Percentiles rank a stretch among this genome's conserved stretches.
Evolutionary conservation across 1,139 yeast genomes (phyloP).

Genomic region (Suhomyces wounanorum): DNA sequence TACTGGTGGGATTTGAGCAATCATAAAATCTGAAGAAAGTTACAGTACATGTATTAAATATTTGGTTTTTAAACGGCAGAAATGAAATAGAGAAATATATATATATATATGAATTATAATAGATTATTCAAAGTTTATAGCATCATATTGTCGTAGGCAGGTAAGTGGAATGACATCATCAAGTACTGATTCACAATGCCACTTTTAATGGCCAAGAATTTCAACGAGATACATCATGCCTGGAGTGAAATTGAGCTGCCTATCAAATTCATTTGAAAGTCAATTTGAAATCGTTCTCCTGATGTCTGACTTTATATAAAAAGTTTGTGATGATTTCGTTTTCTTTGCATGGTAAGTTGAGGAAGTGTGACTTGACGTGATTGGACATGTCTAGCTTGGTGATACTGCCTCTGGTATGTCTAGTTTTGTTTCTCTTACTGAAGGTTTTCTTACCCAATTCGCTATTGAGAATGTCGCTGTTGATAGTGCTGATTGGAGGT

Average conservation of each 20-base stretch:
- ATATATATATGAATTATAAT: too few species aligned
- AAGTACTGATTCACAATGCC: too few species aligned
- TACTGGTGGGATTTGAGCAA: neutral
- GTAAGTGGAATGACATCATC: too few species aligned
- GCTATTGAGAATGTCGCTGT: conserved; percentile 62
- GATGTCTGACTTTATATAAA: conserved; percentile 71
- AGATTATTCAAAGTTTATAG: too few species aligned
- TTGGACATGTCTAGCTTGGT: conserved; percentile 58
- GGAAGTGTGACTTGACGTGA: conserved; percentile 63
- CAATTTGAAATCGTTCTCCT: conserved; percentile 51
- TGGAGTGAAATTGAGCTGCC: neutral
- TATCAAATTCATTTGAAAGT: conserved; percentile 26
- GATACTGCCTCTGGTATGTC: conserved; percentile 30
- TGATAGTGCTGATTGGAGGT: conserved; percentile 55
- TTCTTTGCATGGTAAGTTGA: conserved; percentile 64
- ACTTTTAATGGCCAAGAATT: too few species aligned
- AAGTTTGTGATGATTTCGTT: conserved; percentile 79
- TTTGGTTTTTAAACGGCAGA: neutral
- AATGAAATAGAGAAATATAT: neutral
- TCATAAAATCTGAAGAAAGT: neutral
- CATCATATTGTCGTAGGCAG: too few species aligned
- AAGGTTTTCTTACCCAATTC: conserved; percentile 67
- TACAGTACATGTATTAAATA: neutral
- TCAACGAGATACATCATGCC: neutral
- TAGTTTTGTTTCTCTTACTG: conserved; percentile 37